A percentile compares a stretch with the other conserved stretches of the same genome.
These are phyloP conservation scores for Sporothrix curviconia DNA, from an alignment of 2,329 filamentous ascomycete species.

Conservation along the genomic window DNA sequence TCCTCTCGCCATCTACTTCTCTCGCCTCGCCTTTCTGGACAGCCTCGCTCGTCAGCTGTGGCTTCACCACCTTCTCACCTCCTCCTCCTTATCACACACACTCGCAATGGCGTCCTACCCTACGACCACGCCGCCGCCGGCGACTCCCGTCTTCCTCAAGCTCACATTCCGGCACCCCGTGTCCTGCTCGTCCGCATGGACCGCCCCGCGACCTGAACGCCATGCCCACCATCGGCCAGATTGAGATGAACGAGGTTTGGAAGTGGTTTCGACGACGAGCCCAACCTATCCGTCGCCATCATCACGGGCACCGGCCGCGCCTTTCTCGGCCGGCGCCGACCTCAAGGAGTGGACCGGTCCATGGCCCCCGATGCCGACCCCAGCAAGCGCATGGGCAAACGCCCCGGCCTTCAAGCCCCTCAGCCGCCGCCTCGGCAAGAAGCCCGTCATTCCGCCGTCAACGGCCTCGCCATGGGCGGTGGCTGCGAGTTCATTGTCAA, in stretches of 20 bases:
- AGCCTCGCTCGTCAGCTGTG: neutral
- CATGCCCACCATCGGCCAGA: conserved; percentile 36
- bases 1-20: neutral
- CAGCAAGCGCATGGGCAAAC: conserved; percentile 21
- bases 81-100: neutral
- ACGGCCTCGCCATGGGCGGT: conserved; percentile 54
- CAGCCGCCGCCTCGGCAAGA: conserved; percentile 47
- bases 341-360: conserved; percentile 40
- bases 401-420: conserved; percentile 30
- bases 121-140: conserved; percentile 28
- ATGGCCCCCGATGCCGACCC: conserved; percentile 24
- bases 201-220: conserved; percentile 43
- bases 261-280: conserved; percentile 48
- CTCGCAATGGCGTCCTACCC: conserved; percentile 3
- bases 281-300: conserved; percentile 40
- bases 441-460: conserved; percentile 58
- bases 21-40: neutral
- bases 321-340: conserved; percentile 50
- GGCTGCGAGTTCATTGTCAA: conserved; percentile 57
- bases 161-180: conserved; percentile 37
- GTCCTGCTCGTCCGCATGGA: conserved; percentile 49
- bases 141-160: conserved; percentile 28
- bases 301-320: conserved; percentile 47
- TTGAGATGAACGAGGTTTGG: conserved; percentile 42
- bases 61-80: neutral